phyloP scores from a whole-genome alignment of 306 rosid species.

The Castanospermum australe region DNA sequence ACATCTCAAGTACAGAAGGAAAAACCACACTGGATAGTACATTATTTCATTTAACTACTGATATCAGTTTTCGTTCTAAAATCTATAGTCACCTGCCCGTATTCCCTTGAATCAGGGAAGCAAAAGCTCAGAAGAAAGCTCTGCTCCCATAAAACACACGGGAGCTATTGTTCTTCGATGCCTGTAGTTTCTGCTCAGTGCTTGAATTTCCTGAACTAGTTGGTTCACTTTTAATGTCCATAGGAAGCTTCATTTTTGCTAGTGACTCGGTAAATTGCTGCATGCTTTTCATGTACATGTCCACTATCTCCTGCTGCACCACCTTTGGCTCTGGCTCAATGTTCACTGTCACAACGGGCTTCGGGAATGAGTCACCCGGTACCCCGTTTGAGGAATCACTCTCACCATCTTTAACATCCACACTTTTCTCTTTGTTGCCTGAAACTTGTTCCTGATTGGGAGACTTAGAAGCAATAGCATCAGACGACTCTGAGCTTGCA shows the following conservation, averaged over 20 bases:
- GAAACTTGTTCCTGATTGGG: conserved; percentile 46
- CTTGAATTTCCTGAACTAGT: conserved; percentile 79
- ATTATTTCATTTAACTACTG: conserved; percentile 67
- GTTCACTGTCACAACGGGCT: conserved; percentile 61
- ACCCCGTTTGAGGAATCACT: conserved; percentile 56
- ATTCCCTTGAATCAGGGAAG: conserved; percentile 45
- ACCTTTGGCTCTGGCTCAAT: conserved; percentile 73
- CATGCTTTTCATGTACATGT: conserved; percentile 99
- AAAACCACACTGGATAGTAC: conserved; percentile 64
- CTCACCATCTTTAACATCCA: conserved; percentile 65
- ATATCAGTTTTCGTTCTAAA: conserved; percentile 53
- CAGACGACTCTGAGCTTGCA: conserved; percentile 65
- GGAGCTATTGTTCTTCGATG: conserved; percentile 54
- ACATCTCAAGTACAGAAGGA: conserved; percentile 57
- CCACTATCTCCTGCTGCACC: conserved; percentile 95
- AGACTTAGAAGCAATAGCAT: conserved; percentile 45
- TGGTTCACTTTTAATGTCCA: conserved; percentile 75
- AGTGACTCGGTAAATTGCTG: conserved; percentile 95
- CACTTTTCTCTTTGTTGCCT: conserved; percentile 40
- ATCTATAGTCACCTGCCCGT: conserved; percentile 61
- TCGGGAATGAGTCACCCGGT: conserved; percentile 48
- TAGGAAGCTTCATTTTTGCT: conserved; percentile 97
- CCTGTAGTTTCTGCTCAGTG: conserved; percentile 62
- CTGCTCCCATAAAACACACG: conserved; percentile 97
- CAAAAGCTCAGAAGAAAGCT: conserved; percentile 81